Evolutionary conservation across 371 early-diverging fungal species (phyloP), one percentile per base, ranked within the genome.

Genomic region (Mortierella sp.): DNA sequence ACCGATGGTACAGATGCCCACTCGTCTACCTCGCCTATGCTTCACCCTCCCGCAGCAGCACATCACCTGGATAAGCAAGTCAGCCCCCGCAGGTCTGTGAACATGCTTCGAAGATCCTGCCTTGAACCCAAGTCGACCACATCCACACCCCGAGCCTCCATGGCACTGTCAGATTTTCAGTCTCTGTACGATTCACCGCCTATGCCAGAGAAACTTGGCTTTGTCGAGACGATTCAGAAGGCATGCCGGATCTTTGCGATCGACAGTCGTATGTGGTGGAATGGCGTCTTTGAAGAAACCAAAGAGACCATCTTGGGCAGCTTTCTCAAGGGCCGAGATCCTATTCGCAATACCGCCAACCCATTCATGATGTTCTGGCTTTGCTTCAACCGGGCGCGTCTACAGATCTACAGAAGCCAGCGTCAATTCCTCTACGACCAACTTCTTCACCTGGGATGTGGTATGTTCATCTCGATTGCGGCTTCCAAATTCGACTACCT

Each of bases 391-490:
- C 70, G 82, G 16, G 81, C 82, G 1, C 79, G 68, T 22, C 56
- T 79, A 14, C 87, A 87, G 58, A 77, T 83, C 47, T 86, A 83
- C 57, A 79, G 85, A n/a, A 79, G 60, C 28, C 79, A 59, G 28
- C 54, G 60, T 2, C 54, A 62, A 40, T 85, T 87, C 47, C 43
- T 87, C 9, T 73, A 81, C 41, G 87, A 87, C 48, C 85, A 83
- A 39, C 31, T 82, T n/a, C 57, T 87, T 17, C 84, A 87, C 63
- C 57, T 87, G 4, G 82, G 79, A 9, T 80, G 81, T 52, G 85
- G 85, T n/a, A 52, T 73, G 34, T 80, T 80, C 37, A 80, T 82
- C 37, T 81, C 76, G 4, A 67, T 80, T 19, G 76, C 76, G 10
- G 76, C 76, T 0, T 76, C 76, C 12, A 63, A 63, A 47, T 63